These are phyloP conservation scores for Erodium chrysanthum DNA, from an alignment of 441 rosid species.

Conservation along the genomic window DNA sequence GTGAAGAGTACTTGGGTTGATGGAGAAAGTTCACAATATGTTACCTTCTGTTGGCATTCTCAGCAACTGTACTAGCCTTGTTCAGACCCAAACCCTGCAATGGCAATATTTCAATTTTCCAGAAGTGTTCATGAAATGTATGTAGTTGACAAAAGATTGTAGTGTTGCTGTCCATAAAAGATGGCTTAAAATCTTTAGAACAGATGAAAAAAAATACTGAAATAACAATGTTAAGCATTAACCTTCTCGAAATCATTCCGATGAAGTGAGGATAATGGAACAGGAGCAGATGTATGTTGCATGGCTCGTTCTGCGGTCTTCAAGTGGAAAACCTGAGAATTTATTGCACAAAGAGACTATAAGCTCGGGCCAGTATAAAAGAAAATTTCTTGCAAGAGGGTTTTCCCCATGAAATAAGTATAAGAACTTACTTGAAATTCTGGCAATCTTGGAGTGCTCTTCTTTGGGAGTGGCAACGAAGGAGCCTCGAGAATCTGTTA, in stretches of 20 bases:
- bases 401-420: slow-evolving; percentile 4
- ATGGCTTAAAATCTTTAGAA: not conserved
- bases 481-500: slow-evolving; percentile 79
- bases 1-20: not conserved
- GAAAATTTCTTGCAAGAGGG: not conserved
- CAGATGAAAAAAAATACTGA: not conserved
- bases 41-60: slow-evolving; percentile 45
- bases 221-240: slow-evolving; percentile 9
- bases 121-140: not conserved
- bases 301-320: slow-evolving; percentile 78
- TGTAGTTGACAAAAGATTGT: not conserved
- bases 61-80: slow-evolving; percentile 27
- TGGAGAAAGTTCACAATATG: not conserved
- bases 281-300: slow-evolving; percentile 46
- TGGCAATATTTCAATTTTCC: slow-evolving; percentile 14
- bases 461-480: slow-evolving; percentile 53
- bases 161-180: not conserved
- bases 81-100: slow-evolving; percentile 35
- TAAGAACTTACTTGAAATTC: slow-evolving; percentile 57
- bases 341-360: slow-evolving; percentile 9
- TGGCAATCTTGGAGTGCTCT: slow-evolving; percentile 62
- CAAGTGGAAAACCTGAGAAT: slow-evolving; percentile 66
- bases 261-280: slow-evolving; percentile 37
- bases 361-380: slow-evolving; percentile 14
- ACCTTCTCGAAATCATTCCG: slow-evolving; percentile 45